Base-by-base conservation (phyloP, 2,329 filamentous ascomycete genomes). In the Penicillium rolfsii region DNA sequence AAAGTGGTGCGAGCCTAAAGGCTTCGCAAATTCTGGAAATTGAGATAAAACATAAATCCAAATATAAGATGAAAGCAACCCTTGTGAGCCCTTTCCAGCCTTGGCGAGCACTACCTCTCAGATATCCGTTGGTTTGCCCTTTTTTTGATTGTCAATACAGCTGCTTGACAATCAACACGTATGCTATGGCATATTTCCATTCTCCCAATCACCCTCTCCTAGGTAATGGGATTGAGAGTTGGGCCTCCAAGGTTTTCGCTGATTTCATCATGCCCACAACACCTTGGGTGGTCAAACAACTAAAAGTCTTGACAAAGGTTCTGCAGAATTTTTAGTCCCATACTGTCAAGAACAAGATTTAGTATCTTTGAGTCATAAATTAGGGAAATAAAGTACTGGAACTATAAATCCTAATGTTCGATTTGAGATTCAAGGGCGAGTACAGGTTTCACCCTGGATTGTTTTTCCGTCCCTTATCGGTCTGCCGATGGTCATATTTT, bases 131-230 rank as follows among this genome's bases (percentile, higher is more conserved):
- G 2, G 2, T 46, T 9, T 8, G 6, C 19, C 19, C 19, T 1
- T 1, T 22, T 33, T 33, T 11, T 11, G 11, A 33, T 33, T 33
- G 1, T 33, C 11, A 8, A 1, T 33, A 11, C 3, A 71, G 69
- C 43, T 70, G 85, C 75, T 85, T 85, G 2, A 92, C 90, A 1
- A 90, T 89, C n/a, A 84, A 91, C 59, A 84, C 84, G 3, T 94
- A 95, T 72, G 87, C 90, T 0, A 83, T 95, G 6, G 89, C 90
- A 1, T 94, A 90, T 74, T 93, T 93, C 19, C 19, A 22, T 22
- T 71, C 77, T 93, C 4, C 90, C 91, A 12, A 85, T 93, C 69
- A 91, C 95, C 69, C 84, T 96, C 6, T 70, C 72, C 12, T 64
- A 76, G 30, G 82, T 82, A 35, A 84, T 93, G 80, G 84, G 85